Evolutionary conservation across 768 basidiomycete species (phyloP), one percentile per base, ranked within the genome.

Genomic region (Mrakia blollopis): DNA sequence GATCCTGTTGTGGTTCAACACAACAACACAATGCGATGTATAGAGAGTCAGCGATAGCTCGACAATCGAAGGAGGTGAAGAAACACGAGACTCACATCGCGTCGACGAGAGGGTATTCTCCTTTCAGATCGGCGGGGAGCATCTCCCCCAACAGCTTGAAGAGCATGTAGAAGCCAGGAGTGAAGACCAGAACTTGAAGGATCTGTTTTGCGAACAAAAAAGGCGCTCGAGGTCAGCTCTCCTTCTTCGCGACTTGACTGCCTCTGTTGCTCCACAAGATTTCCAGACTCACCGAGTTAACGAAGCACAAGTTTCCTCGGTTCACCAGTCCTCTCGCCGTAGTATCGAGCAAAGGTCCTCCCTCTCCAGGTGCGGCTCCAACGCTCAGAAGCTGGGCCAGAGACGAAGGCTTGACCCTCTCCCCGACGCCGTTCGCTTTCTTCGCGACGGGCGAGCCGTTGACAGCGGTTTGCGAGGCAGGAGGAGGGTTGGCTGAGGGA

Each of bases 231-330:
- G 10, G 62, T 47, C 60, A 75, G 47, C 25, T 9, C 6, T 32
- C 28, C n/a, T 28, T 57, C 7, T 28, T 35, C 37, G 23, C 41
- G 10, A 23, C 13, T 25, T 50, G 11, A 35, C 6, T 8, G 71
- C 35, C 5, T 44, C 16, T 50, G 25, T 28, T 25, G 30, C 11
- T 14, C 23, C 23, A 21, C n/a, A n/a, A n/a, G n/a, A n/a, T n/a
- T 0, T 11, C 6, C 9, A 28, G 47, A 79, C 84, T 78, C 69
- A 85, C 92, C 0, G 94, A 89, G 81, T 98, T 99, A 39, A 94
- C 94, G 82, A 98, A 99, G 83, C 96, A 99, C 90, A 98, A 90
- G 84, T 99, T 99, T 0, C 96, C 95, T 3, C 89, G 91, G 83
- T 99, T 99, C 80, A 98, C 87, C 69, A 99, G 85, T 7, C 96